Evolutionary conservation across 208 protist species (phyloP), one percentile per base, ranked within the genome.

Genomic region (Crithidia sp.): DNA sequence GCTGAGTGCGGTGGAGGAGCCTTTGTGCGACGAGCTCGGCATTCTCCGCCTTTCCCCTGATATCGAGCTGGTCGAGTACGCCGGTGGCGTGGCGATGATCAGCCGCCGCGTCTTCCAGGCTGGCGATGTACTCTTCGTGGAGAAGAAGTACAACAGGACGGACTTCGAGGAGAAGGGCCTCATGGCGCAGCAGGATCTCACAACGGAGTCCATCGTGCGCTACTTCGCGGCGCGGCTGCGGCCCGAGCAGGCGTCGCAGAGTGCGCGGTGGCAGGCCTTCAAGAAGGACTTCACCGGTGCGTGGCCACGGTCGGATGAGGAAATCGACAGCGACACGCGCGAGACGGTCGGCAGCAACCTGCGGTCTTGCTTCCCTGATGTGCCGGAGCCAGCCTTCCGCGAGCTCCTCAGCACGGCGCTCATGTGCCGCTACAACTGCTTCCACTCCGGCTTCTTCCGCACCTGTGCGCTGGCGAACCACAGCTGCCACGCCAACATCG

Each of bases 351-450:
- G 74, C 17, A 43, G 45, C 19, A 61, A 64, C 39, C 68, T 94
- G 10, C 83, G 82, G 5, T 12, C 45, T 3, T 47, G 73, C 53
- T 86, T 91, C 49, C 84, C 85, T 4, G 79, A 82, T 36, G 71
- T 93, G 49, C 12, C 58, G 28, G 74, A 85, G 40, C 60, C 64
- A 2, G 72, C 52, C 36, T 93, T 94, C 72, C 67, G 89, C 41
- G 87, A 92, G 56, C 73, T 96, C 13, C 82, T 94, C n/a, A 58
- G 82, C 59, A 67, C 84, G 12, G 61, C 89, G 36, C 77, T 94
- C 16, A 93, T 92, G 82, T 96, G 91, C 69, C 89, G 89, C 36
- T 96, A 89, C 75, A 96, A 96, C 80, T 93, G 91, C 70, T 96
- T 96, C 61, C 80, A 93, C 77, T 82, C 85, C 40, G 91, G 91